Conservation (phyloP, 495 filamentous ascomycete species). For the Neurospora pannonica region DNA sequence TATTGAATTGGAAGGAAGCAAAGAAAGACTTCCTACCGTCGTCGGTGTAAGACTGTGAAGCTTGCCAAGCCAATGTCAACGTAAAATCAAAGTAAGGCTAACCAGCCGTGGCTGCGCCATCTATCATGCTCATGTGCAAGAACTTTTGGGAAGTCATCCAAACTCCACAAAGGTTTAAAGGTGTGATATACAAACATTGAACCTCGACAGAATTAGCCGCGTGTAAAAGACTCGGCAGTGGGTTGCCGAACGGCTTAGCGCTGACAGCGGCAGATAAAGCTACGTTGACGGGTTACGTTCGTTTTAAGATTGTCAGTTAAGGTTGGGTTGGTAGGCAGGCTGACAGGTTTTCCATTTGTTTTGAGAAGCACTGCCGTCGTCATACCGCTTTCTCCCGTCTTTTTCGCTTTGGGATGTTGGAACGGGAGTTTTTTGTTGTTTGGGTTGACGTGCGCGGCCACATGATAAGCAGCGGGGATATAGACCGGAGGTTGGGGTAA, state of each 20-base stretch:
- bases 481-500: not conserved
- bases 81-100: not conserved
- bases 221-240: not conserved
- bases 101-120: not conserved
- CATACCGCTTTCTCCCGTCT: not conserved
- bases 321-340: not conserved
- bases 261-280: not conserved
- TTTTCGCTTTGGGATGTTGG: not conserved
- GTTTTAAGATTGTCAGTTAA: not conserved
- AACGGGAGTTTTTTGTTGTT: not conserved
- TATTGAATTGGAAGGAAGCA: not conserved
- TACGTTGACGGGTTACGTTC: not conserved
- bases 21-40: not conserved
- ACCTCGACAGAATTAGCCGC: not conserved
- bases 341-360: not conserved
- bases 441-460: not conserved
- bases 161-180: not conserved
- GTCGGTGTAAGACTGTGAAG: not conserved
- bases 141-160: not conserved
- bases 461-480: not conserved
- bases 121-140: not conserved
- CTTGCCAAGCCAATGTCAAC: not conserved
- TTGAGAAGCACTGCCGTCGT: not conserved
- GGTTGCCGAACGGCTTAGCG: not conserved
- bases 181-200: not conserved